These are phyloP conservation scores for Stenogyne calaminthoides DNA, from an alignment of 305 asterid genomes.

Conservation along the genomic window DNA sequence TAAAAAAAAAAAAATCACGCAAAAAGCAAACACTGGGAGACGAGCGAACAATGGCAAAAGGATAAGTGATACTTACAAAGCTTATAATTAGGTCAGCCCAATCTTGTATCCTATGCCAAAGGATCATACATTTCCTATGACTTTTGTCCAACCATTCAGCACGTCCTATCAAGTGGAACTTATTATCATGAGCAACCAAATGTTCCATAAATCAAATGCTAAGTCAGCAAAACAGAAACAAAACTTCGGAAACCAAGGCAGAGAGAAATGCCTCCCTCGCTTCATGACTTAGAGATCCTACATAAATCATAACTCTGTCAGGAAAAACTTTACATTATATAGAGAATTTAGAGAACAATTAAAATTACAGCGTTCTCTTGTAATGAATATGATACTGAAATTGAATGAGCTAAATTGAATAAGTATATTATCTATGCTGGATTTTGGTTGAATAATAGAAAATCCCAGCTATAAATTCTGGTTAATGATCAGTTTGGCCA, in stretches of 20 bases:
- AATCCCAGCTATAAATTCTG: background rate
- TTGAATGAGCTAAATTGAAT: background rate
- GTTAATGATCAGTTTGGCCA: too few species aligned
- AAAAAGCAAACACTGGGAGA: slow-evolving; percentile 6
- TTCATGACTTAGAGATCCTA: slow-evolving; percentile 97
- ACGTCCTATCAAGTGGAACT: slow-evolving; percentile 55
- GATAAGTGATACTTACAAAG: slow-evolving; percentile 56
- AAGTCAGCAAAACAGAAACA: slow-evolving; percentile 23
- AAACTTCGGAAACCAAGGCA: slow-evolving; percentile 83
- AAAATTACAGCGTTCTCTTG: background rate
- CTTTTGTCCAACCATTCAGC: slow-evolving; percentile 95
- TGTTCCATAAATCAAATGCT: background rate
- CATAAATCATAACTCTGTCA: slow-evolving; percentile 32
- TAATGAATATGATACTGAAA: background rate
- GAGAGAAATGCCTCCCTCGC: slow-evolving; percentile 82
- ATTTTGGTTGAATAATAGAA: background rate
- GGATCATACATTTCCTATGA: slow-evolving; percentile 72
- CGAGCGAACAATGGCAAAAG: background rate
- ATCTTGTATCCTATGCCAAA: slow-evolving; percentile 91
- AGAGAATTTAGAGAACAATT: background rate
- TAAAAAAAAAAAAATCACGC: background rate
- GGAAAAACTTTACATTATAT: background rate
- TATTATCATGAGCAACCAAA: slow-evolving; percentile 20
- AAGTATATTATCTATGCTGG: background rate
- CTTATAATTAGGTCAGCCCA: slow-evolving; percentile 85